Percentiles rank a stretch among this genome's conserved stretches.
Evolutionary conservation across 495 filamentous ascomycete species (phyloP).

Genomic region (Letharia columbiana): DNA sequence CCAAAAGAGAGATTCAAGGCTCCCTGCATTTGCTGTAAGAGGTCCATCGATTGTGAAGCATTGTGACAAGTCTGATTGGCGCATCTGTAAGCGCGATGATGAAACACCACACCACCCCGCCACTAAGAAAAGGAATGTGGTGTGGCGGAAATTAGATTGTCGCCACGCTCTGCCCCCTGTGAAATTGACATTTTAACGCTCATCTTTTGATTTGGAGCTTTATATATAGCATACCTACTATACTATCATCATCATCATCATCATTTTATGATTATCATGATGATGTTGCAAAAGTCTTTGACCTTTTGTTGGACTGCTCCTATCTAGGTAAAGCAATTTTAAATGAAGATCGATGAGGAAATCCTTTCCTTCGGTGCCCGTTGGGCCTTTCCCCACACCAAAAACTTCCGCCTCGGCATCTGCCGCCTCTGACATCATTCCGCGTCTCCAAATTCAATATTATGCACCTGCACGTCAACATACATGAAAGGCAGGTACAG

Average conservation of each 20-base stretch:
- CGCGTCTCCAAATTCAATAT: background rate
- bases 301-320: too few species aligned
- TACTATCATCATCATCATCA: too few species aligned
- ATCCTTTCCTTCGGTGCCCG: too few species aligned
- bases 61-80: background rate
- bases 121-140: background rate
- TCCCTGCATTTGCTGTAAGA: background rate
- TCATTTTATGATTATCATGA: too few species aligned
- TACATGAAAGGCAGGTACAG: background rate
- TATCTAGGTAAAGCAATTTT: background rate
- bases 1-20: background rate
- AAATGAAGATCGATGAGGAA: too few species aligned
- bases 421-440: background rate
- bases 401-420: background rate
- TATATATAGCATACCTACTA: too few species aligned
- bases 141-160: background rate
- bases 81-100: background rate
- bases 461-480: background rate
- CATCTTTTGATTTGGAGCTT: too few species aligned
- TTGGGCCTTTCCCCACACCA: background rate
- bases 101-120: background rate
- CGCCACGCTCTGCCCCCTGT: too few species aligned
- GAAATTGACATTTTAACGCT: too few species aligned
- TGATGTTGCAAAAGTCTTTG: too few species aligned
- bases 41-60: background rate